Base-by-base conservation (phyloP, 148 eudicot species). In the Heliosperma pusillum region DNA sequence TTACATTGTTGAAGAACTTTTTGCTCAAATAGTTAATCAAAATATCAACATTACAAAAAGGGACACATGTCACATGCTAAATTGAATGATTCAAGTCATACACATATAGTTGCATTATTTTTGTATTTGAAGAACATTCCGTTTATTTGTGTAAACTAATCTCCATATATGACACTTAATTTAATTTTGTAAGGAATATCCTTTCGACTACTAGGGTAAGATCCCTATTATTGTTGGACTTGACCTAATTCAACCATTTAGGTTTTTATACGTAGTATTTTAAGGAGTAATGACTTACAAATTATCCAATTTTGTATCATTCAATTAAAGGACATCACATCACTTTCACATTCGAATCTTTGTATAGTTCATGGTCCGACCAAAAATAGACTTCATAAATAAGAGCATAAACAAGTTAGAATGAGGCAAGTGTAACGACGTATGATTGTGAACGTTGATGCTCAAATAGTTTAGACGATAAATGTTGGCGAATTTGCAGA, bases 381-480 rank as follows among this genome's bases (percentile, higher is more conserved):
- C 10, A 25, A 24, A 61, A 61, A 50, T 50, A 50, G 55, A 12
- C 17, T 50, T 17, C 17, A 50, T 50, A 15, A 25, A 60, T 60
- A 10, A 30, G 69, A 15, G 47, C 69, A 33, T 17, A 30, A 33
- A 65, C 69, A 65, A 65, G 22, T 65, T 65, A 65, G 47, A 65
- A 65, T 19, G 69, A 30, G 69, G 47, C 69, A 65, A 30, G 69
- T 65, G 69, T 65, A 65, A 6, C n/a, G n/a, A n/a, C 45, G 10
- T 30, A 65, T 9, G 10, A 57, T 33, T 19, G n/a, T 47, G 27
- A 58, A 33, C 22, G 42, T 72, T n/a, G 66, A 36, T 12, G 75
- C 36, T 44, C 36, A 36, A 42, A 33, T 58, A 30, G 64, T 33
- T 50, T 75, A 55, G 65, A 75, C 69, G 36, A 75, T 40, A 75